Conservation (phyloP, 2,329 filamentous ascomycete species). For the Didymella exigua region DNA sequence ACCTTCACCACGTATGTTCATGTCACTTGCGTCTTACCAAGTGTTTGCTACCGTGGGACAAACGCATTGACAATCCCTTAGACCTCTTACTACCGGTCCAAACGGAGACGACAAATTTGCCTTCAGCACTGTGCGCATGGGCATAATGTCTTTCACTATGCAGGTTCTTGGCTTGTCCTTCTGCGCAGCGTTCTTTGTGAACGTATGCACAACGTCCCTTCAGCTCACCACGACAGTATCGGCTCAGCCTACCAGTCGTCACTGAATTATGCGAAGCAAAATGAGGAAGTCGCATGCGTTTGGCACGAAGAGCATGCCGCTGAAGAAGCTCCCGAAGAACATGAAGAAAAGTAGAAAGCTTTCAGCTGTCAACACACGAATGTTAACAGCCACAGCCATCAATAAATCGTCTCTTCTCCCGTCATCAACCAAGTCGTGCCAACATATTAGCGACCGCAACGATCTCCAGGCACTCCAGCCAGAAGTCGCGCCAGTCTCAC, state of each 20-base stretch:
- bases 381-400: no score
- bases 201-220: not conserved
- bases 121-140: not conserved
- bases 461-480: not conserved
- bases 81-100: not conserved
- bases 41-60: not conserved
- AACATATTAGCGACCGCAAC: no score
- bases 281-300: not conserved
- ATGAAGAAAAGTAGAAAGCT: not conserved
- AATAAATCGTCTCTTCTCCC: no score
- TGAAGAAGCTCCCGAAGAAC: not conserved
- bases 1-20: not conserved
- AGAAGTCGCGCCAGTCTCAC: not conserved
- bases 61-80: not conserved
- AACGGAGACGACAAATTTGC: not conserved
- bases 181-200: not conserved
- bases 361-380: no score
- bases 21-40: not conserved
- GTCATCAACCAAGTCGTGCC: no score
- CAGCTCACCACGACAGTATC: no score
- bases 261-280: no score
- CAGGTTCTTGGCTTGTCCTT: not conserved
- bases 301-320: not conserved
- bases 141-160: not conserved
- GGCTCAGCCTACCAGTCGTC: no score